These are phyloP conservation scores for Candida hispaniensis DNA, from an alignment of 805 yeast genomes.

Conservation along the genomic window DNA sequence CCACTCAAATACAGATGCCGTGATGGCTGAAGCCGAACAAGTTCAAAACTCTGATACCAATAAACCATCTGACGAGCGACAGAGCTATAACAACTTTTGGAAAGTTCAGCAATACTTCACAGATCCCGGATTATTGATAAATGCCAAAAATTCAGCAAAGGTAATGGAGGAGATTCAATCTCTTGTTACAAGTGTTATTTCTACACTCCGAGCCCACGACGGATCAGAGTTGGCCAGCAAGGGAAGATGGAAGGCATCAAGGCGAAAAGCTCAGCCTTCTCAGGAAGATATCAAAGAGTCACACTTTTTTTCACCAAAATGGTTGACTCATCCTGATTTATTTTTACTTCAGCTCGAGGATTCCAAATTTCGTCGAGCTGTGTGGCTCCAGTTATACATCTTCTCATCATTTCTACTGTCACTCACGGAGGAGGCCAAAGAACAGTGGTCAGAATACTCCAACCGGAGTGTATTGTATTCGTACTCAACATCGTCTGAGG, in stretches of 20 bases:
- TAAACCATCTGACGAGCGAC: background rate
- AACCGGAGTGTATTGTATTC: constrained; percentile 23
- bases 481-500: constrained; percentile 18
- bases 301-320: constrained; percentile 26
- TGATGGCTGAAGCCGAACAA: constrained; percentile 13
- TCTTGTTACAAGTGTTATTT: constrained; percentile 19
- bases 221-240: background rate
- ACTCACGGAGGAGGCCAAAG: constrained; percentile 18
- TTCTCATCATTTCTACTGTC: constrained; percentile 24
- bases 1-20: constrained; percentile 8
- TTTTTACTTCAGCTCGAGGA: constrained; percentile 29
- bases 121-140: constrained; percentile 23
- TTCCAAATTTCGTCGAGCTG: constrained; percentile 24
- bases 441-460: constrained; percentile 15
- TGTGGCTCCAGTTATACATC: constrained; percentile 25
- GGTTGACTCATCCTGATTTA: constrained; percentile 28
- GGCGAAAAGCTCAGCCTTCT: background rate
- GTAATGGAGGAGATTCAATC: constrained; percentile 5
- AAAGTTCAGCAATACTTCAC: constrained; percentile 25
- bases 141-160: constrained; percentile 10
- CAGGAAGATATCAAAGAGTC: constrained; percentile 10
- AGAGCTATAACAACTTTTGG: constrained; percentile 26
- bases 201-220: constrained; percentile 17
- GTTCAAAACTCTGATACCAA: constrained; percentile 2
- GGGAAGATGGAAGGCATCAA: constrained; percentile 1